Conservation (phyloP, 768 basidiomycete species). For the Suillus variegatus region DNA sequence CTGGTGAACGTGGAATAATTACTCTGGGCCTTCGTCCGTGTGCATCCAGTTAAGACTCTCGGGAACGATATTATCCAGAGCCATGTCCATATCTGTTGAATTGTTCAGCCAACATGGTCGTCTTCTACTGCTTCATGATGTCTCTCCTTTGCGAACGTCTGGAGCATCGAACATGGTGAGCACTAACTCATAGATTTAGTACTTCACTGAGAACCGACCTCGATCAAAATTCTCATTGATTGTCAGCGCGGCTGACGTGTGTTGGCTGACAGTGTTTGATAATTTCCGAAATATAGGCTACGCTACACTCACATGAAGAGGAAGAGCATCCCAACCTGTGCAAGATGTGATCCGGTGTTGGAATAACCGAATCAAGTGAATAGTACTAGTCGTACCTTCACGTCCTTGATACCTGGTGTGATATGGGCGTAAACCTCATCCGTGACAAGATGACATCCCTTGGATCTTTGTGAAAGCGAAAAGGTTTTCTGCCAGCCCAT, state of each 20-base stretch:
- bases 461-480: slow-evolving; percentile 49
- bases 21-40: slow-evolving; percentile 93
- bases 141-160: slow-evolving; percentile 48
- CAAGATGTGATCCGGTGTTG: not conserved
- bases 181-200: not conserved
- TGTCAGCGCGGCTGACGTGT: slow-evolving; percentile 78
- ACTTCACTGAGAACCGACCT: slow-evolving; percentile 43
- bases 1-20: slow-evolving; percentile 29
- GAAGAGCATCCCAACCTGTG: slow-evolving; percentile 82
- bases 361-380: not conserved
- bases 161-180: not conserved
- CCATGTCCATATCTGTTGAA: slow-evolving; percentile 89
- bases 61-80: slow-evolving; percentile 85
- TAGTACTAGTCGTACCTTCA: slow-evolving; percentile 50
- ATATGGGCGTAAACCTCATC: slow-evolving; percentile 71
- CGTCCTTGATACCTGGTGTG: slow-evolving; percentile 62
- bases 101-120: slow-evolving; percentile 34
- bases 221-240: slow-evolving; percentile 90
- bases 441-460: slow-evolving; percentile 85
- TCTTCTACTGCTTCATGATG: slow-evolving; percentile 5
- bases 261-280: slow-evolving; percentile 50
- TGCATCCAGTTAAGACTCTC: slow-evolving; percentile 82
- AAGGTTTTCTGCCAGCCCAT: slow-evolving; percentile 96
- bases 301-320: slow-evolving; percentile 71
- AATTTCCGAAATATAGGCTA: slow-evolving; percentile 9